Percentiles rank a stretch among this genome's conserved stretches.
Evolutionary conservation across 2,329 filamentous ascomycete genomes (phyloP).

Genomic region (Sarocladium oryzae): DNA sequence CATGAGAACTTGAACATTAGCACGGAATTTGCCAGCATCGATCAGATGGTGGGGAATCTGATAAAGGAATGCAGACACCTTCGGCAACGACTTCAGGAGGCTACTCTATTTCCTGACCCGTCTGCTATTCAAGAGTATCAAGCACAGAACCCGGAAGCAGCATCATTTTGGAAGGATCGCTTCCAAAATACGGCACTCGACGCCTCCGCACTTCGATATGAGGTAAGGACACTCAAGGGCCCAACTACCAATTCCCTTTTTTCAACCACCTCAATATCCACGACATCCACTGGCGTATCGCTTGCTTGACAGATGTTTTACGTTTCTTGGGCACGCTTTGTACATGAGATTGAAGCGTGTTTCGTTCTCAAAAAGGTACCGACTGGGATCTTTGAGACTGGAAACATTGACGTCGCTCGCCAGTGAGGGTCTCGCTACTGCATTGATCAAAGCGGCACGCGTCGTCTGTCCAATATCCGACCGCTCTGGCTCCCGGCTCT

Average conservation of each 20-base stretch:
- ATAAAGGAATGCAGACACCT: slow-evolving; percentile 13
- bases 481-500: slow-evolving; percentile 12
- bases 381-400: slow-evolving; percentile 9
- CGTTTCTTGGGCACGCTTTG: slow-evolving; percentile 12
- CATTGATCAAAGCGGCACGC: slow-evolving; percentile 10
- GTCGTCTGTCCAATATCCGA: slow-evolving; percentile 9
- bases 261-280: not conserved
- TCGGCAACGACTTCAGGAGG: slow-evolving; percentile 12
- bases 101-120: slow-evolving; percentile 10
- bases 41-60: slow-evolving; percentile 12
- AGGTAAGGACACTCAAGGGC: slow-evolving; percentile 10
- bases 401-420: slow-evolving; percentile 11
- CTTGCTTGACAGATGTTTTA: slow-evolving; percentile 11
- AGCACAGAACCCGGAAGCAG: slow-evolving; percentile 12
- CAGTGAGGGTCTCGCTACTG: slow-evolving; percentile 10
- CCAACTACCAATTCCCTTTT: not conserved
- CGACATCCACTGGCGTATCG: too few relatives aligned
- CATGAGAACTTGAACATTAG: slow-evolving; percentile 11
- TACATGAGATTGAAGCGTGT: slow-evolving; percentile 11
- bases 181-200: slow-evolving; percentile 12
- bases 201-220: slow-evolving; percentile 12
- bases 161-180: slow-evolving; percentile 13
- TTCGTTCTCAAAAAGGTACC: slow-evolving; percentile 10
- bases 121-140: slow-evolving; percentile 12
- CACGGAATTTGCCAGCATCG: slow-evolving; percentile 13